Base-by-base conservation (phyloP, 768 basidiomycete species). In the Leccinum broughii region DNA sequence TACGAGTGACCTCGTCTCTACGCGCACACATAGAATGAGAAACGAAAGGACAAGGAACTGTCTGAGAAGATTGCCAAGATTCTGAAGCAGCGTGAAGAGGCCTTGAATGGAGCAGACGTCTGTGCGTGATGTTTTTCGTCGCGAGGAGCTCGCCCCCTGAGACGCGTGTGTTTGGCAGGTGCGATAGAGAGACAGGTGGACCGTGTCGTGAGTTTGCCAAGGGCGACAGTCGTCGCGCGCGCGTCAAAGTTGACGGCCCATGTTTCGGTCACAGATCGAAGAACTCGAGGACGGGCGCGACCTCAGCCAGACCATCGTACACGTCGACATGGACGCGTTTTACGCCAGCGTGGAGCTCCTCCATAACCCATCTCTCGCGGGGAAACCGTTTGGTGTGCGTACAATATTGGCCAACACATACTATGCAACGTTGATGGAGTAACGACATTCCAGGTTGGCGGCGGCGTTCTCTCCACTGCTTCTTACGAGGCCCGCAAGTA, bases 311-410 rank as follows among this genome's bases (percentile, higher is more conserved):
- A 82, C 77, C 20, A 92, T 99, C 61, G 91, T 98, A 6, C 95
- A 98, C 70, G 87, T 97, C 32, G 97, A 99, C 69, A 94, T 95
- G 86, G 96, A 98, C 72, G 93, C 93, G 4, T 97, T 96, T 76
- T 95, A 83, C 64, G 90, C 91, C 11, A 90, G 81, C 53, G 91
- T 93, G 1, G 92, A 94, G 70, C 74, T 88, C 1, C 79, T 90
- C 22, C 77, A 86, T 64, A 75, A 89, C 64, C 87, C 86, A 15
- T 76, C 76, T 64, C 83, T 90, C 39, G 76, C 78, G 34, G 88
- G 85, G 20, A 92, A 91, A 66, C 81, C 91, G 1, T 93, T 93
- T 69, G 90, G 81, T 28, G 91, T 90, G 67, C 30, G 78, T 72
- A n/a, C 20, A 14, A 35, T 14, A 0, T 8, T 30, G 15, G 2